Conservation (phyloP, 305 asterid genomes). For the Fraxinus latifolia region DNA sequence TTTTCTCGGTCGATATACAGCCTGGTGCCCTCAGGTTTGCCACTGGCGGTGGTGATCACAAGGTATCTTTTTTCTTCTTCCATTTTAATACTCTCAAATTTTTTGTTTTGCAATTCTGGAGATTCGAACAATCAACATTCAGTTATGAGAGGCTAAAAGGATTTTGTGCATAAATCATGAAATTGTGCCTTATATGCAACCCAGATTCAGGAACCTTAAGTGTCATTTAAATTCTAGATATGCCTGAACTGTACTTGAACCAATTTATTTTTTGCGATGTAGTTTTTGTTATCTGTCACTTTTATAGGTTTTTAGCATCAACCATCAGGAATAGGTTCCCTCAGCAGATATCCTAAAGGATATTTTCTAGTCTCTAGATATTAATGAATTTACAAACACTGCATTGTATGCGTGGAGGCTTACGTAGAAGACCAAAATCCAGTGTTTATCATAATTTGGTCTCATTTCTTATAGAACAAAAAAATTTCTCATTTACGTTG, state of each 20-base stretch:
- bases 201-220: background rate
- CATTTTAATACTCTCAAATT: background rate
- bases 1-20: constrained; percentile 38
- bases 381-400: background rate
- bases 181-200: background rate
- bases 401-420: background rate
- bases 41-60: constrained; percentile 41
- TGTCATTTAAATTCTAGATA: background rate
- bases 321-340: background rate
- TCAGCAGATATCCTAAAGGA: background rate
- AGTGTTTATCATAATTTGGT: background rate
- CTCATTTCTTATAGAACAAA: background rate
- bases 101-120: background rate
- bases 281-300: background rate
- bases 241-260: background rate
- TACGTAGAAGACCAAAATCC: background rate
- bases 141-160: background rate
- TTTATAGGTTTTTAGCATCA: background rate
- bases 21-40: constrained; percentile 40
- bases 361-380: background rate
- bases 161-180: background rate
- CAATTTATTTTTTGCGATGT: background rate
- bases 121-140: background rate
- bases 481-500: background rate
- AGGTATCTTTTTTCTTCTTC: constrained; percentile 18